A percentile compares a stretch with the other conserved stretches of the same genome.
Evolutionary conservation across 169 alveolate genomes (phyloP).

Genomic region (Plasmodium gallinaceum): DNA sequence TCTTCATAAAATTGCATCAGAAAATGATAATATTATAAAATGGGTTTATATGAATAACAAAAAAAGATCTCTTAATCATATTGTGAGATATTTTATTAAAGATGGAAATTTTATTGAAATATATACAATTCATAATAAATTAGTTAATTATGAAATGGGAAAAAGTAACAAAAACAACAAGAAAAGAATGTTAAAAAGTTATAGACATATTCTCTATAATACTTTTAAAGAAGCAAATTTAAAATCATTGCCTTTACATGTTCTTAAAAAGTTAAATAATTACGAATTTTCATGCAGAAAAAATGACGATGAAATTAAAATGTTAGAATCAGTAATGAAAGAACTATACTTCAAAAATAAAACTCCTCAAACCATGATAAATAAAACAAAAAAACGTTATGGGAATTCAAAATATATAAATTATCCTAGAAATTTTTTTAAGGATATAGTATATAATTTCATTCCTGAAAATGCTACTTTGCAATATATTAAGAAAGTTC

Average conservation of each 20-base stretch:
- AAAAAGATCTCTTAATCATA: neutral
- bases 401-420: no score
- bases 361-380: no score
- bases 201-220: neutral
- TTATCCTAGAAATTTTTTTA: neutral
- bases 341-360: no score
- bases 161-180: neutral
- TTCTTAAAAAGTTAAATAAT: no score
- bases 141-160: neutral
- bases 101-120: neutral
- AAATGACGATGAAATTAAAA: no score
- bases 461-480: slow-evolving; percentile 5
- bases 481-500: neutral
- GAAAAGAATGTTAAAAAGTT: neutral
- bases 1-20: neutral
- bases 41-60: slow-evolving; percentile 11
- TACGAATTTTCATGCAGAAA: no score
- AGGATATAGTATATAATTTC: neutral
- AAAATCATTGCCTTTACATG: no score
- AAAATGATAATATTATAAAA: slow-evolving; percentile 7
- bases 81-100: neutral
- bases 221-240: neutral
- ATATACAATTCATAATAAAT: slow-evolving; percentile 3
- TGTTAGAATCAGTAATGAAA: no score
- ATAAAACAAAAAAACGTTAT: no score